These are phyloP conservation scores for Furculomyces boomerangus DNA, from an alignment of 371 early-diverging fungal species.

Conservation along the genomic window DNA sequence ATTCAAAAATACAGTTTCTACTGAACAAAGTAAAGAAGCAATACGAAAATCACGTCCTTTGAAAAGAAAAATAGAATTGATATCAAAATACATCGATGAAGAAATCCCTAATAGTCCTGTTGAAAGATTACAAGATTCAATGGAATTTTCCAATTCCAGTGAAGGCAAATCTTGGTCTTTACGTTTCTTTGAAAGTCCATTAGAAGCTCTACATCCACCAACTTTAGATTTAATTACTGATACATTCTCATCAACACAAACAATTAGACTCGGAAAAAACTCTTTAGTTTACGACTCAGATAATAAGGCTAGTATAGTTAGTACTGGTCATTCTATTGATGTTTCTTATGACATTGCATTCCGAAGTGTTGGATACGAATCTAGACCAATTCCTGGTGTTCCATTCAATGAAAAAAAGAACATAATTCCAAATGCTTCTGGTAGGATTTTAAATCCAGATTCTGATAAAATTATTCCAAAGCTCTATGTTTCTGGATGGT, in stretches of 20 bases:
- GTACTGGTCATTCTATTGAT: slow-evolving; percentile 34
- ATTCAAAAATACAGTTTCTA: slow-evolving; percentile 26
- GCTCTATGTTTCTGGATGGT: slow-evolving; percentile 82
- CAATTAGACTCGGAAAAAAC: slow-evolving; percentile 48
- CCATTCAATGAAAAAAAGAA: slow-evolving; percentile 57
- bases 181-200: slow-evolving; percentile 58
- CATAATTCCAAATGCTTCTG: slow-evolving; percentile 56
- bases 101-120: neutral
- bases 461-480: slow-evolving; percentile 26
- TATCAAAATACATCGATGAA: slow-evolving; percentile 32
- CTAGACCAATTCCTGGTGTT: slow-evolving; percentile 41
- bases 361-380: slow-evolving; percentile 76
- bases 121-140: neutral
- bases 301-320: slow-evolving; percentile 27
- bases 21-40: slow-evolving; percentile 11
- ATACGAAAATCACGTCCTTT: slow-evolving; percentile 40
- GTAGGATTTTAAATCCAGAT: slow-evolving; percentile 38
- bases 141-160: neutral
- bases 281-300: slow-evolving; percentile 37
- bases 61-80: slow-evolving; percentile 54
- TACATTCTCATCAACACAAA: slow-evolving; percentile 5
- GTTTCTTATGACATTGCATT: slow-evolving; percentile 42
- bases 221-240: no score
- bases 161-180: slow-evolving; percentile 43
- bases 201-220: no score